These are phyloP conservation scores for Colletotrichum filicis DNA, from an alignment of 2,329 filamentous ascomycete species.

Conservation along the genomic window DNA sequence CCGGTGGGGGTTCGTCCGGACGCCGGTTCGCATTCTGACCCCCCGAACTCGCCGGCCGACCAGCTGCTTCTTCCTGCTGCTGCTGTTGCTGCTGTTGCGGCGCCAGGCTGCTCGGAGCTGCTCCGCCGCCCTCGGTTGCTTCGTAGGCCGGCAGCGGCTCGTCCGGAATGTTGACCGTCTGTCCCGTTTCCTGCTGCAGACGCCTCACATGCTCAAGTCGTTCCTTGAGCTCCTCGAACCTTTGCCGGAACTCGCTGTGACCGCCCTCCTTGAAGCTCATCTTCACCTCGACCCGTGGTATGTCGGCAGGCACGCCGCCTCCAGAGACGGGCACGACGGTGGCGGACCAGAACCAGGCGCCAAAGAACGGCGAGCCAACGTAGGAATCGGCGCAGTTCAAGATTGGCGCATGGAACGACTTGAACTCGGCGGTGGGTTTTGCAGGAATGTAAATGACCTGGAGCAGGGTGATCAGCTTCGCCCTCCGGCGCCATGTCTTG, in stretches of 20 bases:
- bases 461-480: conserved; percentile 19
- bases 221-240: conserved; percentile 87
- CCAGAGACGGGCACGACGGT: conserved; percentile 83
- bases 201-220: conserved; percentile 84
- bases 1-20: conserved; percentile 84
- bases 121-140: conserved; percentile 56
- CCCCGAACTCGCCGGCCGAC: conserved; percentile 48
- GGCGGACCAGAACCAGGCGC: conserved; percentile 89
- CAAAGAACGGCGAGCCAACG: conserved; percentile 90
- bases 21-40: conserved; percentile 46
- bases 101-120: conserved; percentile 43
- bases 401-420: conserved; percentile 90
- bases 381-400: conserved; percentile 88
- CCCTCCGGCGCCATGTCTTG: not conserved
- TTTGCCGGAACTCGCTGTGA: conserved; percentile 89
- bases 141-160: conserved; percentile 93
- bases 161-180: conserved; percentile 74
- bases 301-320: conserved; percentile 81
- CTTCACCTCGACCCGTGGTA: conserved; percentile 81
- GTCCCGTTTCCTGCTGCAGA: conserved; percentile 75
- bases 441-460: conserved; percentile 90
- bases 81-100: conserved; percentile 37
- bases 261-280: conserved; percentile 95
- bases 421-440: conserved; percentile 74
- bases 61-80: conserved; percentile 40